Evolutionary conservation across 2,329 filamentous ascomycete genomes (phyloP), one percentile per base, ranked within the genome.

Genomic region (Domatiomyces globalis): DNA sequence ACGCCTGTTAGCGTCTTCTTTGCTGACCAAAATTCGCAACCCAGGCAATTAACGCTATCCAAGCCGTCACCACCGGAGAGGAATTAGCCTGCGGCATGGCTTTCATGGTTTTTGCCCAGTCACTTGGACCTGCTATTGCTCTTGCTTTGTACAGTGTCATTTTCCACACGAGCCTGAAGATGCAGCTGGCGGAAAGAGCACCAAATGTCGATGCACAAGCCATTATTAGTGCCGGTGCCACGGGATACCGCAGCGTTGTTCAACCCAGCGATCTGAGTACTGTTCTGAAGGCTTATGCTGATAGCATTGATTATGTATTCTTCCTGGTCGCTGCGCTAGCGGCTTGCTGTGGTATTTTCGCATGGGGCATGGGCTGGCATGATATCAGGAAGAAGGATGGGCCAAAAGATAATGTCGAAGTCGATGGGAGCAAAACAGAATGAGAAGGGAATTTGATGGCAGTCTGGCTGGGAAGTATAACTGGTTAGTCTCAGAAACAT

Each of bases 91-190:
- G n/a, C 2, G 63, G 57, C 43, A 64, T 63, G 60, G 56, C 61
- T 5, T 59, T 65, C 45, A 45, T 65, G 17, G 61, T 64, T 17
- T 64, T 63, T 46, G 54, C 52, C 45, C 67, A 69, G 49, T 66
- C 66, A 48, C 59, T 70, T 3, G 60, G 63, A 15, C 62, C 51
- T 2, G 60, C 67, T 0, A 57, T 63, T 5, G 63, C 58, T 42
- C 56, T 66, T 12, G 59, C 65, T 4, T 54, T 65, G 7, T 63
- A 61, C 20, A 62, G 63, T 20, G 55, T 60, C 44, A 62, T 62
- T 25, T 63, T 63, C 49, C 59, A 49, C 49, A 63, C 60, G 52
- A 60, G 51, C 25, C 22, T 25, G 3, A 25, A 25, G 3, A 4
- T 6, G 15, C 10, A 15, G 4, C 4, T 58, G 63, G 55, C 2